Conservation (phyloP, 1,284 basidiomycete species). For the Entoloma clypeatum region DNA sequence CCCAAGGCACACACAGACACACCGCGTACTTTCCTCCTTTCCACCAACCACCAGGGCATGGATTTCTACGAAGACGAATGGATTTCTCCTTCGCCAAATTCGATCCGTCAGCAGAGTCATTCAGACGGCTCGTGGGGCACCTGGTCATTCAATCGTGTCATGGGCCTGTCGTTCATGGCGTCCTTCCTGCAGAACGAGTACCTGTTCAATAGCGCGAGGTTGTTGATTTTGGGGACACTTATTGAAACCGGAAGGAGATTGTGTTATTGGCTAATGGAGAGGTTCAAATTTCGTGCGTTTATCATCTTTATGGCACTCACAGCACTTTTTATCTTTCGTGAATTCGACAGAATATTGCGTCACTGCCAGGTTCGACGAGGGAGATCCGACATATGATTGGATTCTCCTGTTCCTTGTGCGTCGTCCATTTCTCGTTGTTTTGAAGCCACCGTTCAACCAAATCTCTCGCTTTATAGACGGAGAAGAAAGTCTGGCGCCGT, state of each 20-base stretch:
- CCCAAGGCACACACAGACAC: too few species aligned
- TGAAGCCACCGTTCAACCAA: neutral
- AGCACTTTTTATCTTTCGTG: neutral
- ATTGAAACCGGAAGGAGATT: constrained; percentile 43
- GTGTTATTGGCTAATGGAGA: constrained; percentile 40
- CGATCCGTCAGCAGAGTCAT: neutral
- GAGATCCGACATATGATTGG: constrained; percentile 51
- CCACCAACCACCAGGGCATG: too few species aligned
- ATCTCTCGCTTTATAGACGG: constrained; percentile 29
- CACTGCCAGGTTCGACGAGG: constrained; percentile 42
- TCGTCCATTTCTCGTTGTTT: constrained; percentile 4
- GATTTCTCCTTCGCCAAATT: neutral
- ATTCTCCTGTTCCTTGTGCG: constrained; percentile 42
- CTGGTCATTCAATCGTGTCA: constrained; percentile 23
- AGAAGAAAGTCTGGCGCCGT: constrained; percentile 46
- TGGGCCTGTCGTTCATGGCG: constrained; percentile 34
- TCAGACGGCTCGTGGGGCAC: neutral
- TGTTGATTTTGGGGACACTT: constrained; percentile 41
- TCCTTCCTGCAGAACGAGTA: constrained; percentile 27
- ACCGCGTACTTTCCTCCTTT: too few species aligned
- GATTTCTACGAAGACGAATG: too few species aligned
- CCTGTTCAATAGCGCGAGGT: constrained; percentile 28
- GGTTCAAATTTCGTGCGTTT: constrained; percentile 40
- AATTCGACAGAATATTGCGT: constrained; percentile 41
- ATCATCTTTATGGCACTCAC: constrained; percentile 5